Percentiles rank a stretch among this genome's conserved stretches.
Evolutionary conservation across 345 rosid species (phyloP).

Genomic region (Fremontodendron californicum): DNA sequence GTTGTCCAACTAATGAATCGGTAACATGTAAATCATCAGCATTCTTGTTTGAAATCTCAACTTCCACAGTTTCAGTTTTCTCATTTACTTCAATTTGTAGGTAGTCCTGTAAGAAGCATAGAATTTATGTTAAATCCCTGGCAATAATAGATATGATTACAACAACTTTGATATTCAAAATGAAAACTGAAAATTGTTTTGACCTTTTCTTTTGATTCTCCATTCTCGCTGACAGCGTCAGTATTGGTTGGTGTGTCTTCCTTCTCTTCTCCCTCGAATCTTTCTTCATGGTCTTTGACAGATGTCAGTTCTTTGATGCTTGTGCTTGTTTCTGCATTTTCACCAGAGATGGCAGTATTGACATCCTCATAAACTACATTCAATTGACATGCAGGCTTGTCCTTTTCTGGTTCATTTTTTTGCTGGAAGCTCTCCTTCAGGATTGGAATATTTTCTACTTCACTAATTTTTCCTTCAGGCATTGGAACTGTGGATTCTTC

Average conservation of each 20-base stretch:
- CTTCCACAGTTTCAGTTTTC: neutral
- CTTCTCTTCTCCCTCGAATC: neutral
- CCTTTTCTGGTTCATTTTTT: neutral
- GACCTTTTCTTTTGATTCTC: neutral
- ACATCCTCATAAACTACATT: neutral
- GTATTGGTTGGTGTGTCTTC: neutral
- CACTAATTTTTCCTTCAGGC: neutral
- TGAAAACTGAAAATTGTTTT: neutral
- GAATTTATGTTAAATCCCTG: neutral
- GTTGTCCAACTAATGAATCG: neutral
- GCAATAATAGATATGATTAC: no score
- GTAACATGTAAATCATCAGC: slow-evolving; percentile 4
- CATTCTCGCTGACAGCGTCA: neutral
- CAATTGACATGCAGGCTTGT: neutral
- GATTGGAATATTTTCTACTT: neutral
- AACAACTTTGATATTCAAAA: neutral
- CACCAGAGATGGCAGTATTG: neutral
- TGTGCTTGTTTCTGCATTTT: slow-evolving; percentile 7
- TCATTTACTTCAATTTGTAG: slow-evolving; percentile 1
- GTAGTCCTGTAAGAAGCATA: neutral
- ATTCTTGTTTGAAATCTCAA: neutral
- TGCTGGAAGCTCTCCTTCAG: slow-evolving; percentile 1
- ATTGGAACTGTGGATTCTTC: neutral
- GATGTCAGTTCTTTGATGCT: neutral
- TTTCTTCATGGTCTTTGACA: neutral